A percentile compares a stretch with the other conserved stretches of the same genome.
phyloP scores from a whole-genome alignment of 257 asterid genomes.

The Fraxinus excelsior region DNA sequence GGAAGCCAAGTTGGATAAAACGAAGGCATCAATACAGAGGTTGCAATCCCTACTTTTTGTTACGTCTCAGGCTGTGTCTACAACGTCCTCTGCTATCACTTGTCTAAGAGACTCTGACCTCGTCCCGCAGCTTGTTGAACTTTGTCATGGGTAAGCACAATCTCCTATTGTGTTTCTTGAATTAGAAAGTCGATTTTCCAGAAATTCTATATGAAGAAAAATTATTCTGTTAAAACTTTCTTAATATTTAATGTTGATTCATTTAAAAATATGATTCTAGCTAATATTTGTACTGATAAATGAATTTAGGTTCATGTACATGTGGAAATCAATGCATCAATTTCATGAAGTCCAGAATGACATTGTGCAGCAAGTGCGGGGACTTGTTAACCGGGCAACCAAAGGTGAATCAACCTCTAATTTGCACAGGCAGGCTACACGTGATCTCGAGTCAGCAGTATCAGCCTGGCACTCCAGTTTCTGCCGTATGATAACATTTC shows the following conservation, averaged over 20 bases:
- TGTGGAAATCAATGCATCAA: conserved; percentile 98
- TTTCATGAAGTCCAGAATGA: conserved; percentile 80
- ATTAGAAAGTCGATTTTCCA: background rate
- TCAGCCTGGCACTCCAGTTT: conserved; percentile 91
- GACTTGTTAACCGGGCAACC: conserved; percentile 60
- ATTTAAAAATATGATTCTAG: background rate
- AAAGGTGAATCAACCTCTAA: conserved; percentile 80
- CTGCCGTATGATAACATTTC: conserved; percentile 75
- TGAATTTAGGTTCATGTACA: conserved; percentile 86
- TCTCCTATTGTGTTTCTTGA: background rate
- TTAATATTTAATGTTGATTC: background rate
- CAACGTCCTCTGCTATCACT: conserved; percentile 88
- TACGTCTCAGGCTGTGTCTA: conserved; percentile 92
- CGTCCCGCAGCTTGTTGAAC: conserved; percentile 94
- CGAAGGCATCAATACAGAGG: conserved; percentile 78
- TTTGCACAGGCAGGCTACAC: conserved; percentile 88
- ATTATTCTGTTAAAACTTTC: background rate
- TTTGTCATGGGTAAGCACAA: conserved; percentile 83
- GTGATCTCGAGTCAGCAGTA: conserved; percentile 89
- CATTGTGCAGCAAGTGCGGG: conserved; percentile 92
- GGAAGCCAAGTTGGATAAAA: conserved; percentile 85
- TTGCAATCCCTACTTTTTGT: conserved; percentile 86
- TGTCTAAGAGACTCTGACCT: conserved; percentile 82
- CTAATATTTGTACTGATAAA: conserved; percentile 12
- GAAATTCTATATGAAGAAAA: background rate